phyloP scores from a whole-genome alignment of 192 early-diverging fungal species.

The Irineochytrium annulatum region DNA sequence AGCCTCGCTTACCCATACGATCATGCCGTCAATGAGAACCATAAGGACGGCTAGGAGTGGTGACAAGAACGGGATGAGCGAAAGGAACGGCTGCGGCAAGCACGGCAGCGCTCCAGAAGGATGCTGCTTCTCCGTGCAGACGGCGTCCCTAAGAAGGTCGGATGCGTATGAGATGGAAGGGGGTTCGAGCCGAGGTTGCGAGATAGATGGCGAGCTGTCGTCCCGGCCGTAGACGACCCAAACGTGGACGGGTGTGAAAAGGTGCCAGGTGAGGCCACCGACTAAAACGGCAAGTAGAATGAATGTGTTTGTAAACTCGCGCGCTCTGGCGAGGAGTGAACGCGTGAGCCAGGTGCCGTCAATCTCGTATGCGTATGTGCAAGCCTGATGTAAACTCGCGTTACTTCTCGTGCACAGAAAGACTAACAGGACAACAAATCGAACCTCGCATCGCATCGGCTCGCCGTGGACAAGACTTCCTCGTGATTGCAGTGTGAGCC shows the following conservation, averaged over 20 bases:
- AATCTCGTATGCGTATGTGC: neutral
- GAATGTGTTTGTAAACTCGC: neutral
- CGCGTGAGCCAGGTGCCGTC: neutral
- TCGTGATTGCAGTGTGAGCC: neutral
- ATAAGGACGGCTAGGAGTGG: neutral
- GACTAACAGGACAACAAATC: neutral
- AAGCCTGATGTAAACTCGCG: too few relatives aligned
- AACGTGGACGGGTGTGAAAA: neutral
- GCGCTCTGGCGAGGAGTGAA: neutral
- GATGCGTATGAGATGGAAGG: neutral
- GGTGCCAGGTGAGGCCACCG: neutral
- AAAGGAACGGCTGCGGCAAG: neutral
- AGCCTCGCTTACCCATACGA: too few relatives aligned
- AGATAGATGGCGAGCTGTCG: neutral
- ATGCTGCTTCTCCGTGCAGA: neutral
- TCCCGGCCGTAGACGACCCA: neutral
- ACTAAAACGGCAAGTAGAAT: neutral
- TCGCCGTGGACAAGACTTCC: neutral
- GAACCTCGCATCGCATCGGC: neutral
- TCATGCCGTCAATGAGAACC: neutral
- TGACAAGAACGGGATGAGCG: neutral
- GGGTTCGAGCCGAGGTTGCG: neutral
- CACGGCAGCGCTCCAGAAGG: neutral
- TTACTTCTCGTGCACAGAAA: neutral
- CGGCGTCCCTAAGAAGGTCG: neutral